These are phyloP conservation scores for Trametes villosa DNA, from an alignment of 768 basidiomycete species.

Conservation along the genomic window DNA sequence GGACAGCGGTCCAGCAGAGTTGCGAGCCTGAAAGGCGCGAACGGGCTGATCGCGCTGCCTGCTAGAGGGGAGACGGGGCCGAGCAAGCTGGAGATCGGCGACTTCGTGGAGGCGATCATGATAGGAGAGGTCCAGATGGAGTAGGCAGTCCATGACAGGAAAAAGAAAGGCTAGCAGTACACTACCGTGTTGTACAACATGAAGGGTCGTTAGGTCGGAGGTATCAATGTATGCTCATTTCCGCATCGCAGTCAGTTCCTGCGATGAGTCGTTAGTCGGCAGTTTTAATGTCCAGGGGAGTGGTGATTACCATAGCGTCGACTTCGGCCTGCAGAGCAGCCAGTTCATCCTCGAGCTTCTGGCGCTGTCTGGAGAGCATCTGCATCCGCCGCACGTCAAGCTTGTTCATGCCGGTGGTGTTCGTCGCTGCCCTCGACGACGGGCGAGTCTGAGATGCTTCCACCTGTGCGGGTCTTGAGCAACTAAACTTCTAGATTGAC, in stretches of 20 bases:
- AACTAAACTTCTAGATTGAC: neutral
- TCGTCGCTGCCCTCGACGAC: slow-evolving; percentile 44
- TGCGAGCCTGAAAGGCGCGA: slow-evolving; percentile 79
- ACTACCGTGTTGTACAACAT: slow-evolving; percentile 15
- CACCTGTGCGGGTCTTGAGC: slow-evolving; percentile 43
- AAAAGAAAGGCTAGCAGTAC: slow-evolving; percentile 6
- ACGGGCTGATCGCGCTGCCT: slow-evolving; percentile 77
- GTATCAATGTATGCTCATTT: slow-evolving; percentile 16
- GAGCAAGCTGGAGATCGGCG: slow-evolving; percentile 54
- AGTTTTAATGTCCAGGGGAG: neutral
- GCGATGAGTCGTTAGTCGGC: neutral
- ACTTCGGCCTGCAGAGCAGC: slow-evolving; percentile 65
- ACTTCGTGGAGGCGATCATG: slow-evolving; percentile 60
- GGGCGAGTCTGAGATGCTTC: slow-evolving; percentile 55
- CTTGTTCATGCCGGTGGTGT: slow-evolving; percentile 60
- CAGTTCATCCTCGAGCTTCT: slow-evolving; percentile 68
- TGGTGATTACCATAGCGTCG: slow-evolving; percentile 50
- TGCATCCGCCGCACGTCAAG: slow-evolving; percentile 69
- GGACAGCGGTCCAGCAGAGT: slow-evolving; percentile 86
- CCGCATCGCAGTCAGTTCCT: slow-evolving; percentile 33
- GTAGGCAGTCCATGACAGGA: neutral
- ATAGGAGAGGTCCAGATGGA: slow-evolving; percentile 64
- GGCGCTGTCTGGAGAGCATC: slow-evolving; percentile 65
- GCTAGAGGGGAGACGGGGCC: slow-evolving; percentile 38
- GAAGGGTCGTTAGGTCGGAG: neutral